Base-by-base conservation (phyloP, 2,329 filamentous ascomycete genomes). In the Daldinia sp. region DNA sequence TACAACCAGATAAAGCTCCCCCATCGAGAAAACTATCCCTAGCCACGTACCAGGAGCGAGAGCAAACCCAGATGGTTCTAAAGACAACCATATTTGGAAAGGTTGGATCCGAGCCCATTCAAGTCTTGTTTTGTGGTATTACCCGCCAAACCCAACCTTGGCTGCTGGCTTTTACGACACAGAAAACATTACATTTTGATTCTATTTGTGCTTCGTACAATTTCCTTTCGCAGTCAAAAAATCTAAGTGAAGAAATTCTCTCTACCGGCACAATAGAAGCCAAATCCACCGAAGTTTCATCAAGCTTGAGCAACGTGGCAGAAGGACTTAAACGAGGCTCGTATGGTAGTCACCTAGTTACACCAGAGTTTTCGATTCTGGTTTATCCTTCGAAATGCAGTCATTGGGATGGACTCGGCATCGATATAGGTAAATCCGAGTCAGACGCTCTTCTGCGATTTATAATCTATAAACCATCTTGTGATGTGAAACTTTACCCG, bases 301-400 rank as follows among this genome's bases (percentile, higher is more conserved):
- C 61, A 6, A 50, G 64, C 5, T 53, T 78, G 33, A 61, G 51
- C 3, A 74, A 76, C 35, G 70, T 77, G 12, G 71, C 74, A 53
- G 65, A 62, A 13, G 54, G 74, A 30, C 62, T 78, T 26, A 70
- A 67, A 42, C 70, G 60, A 30, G 15, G 23, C 1, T 74, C 72
- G 9, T 70, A 67, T 20, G 77, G 68, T 15, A 61, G 75, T 50
- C 76, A 78, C 60, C 46, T 78, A 42, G 67, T 75, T 30, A 63
- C 72, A 13, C 48, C 55, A 18, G 67, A 73, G 6, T 78, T 74
- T 62, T 78, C 77, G 3, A 75, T 79, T 20, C 63, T 79, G 6
- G 69, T 78, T 3, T 79, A 77, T 58, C 74, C 77, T 35, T 57
- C 59, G 18, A 55, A 67, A 7, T 75, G 69, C 50, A 44, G 68